Evolutionary conservation across 352 stramenopile genomes (phyloP).

Genomic region (Phytophthora brassicae): DNA sequence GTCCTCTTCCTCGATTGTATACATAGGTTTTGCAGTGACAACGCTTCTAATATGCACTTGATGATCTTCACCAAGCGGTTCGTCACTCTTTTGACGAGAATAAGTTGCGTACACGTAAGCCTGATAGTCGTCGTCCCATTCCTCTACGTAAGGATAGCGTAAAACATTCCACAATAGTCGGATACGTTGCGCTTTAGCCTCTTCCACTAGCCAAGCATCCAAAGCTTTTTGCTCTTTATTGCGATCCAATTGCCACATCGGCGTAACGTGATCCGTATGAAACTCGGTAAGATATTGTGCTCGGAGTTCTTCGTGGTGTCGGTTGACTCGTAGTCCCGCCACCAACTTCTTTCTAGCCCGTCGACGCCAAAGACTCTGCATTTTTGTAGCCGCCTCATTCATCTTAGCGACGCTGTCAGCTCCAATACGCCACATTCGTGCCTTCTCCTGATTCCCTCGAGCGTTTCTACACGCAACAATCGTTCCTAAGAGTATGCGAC

Average conservation of each 20-base stretch:
- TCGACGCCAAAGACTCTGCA: slow-evolving; percentile 64
- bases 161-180: slow-evolving; percentile 39
- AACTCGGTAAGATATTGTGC: slow-evolving; percentile 62
- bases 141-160: slow-evolving; percentile 58
- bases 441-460: slow-evolving; percentile 32
- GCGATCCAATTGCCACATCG: slow-evolving; percentile 65
- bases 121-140: slow-evolving; percentile 56
- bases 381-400: slow-evolving; percentile 32
- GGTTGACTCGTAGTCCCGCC: slow-evolving; percentile 35
- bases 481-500: slow-evolving; percentile 18
- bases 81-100: slow-evolving; percentile 1
- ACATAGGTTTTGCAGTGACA: slow-evolving; percentile 48
- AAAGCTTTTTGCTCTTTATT: slow-evolving; percentile 54
- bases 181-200: slow-evolving; percentile 36
- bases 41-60: slow-evolving; percentile 21
- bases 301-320: slow-evolving; percentile 33
- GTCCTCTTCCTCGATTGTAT: slow-evolving; percentile 67
- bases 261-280: slow-evolving; percentile 55
- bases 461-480: slow-evolving; percentile 16
- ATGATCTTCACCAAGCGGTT: slow-evolving; percentile 9
- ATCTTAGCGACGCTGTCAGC: slow-evolving; percentile 36
- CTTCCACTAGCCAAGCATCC: slow-evolving; percentile 43
- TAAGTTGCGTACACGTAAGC: slow-evolving; percentile 46
- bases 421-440: slow-evolving; percentile 30
- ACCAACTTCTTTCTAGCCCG: slow-evolving; percentile 47